Conservation (phyloP, 2,329 filamentous ascomycete species). For the Pseudocercospora fijiensis region DNA sequence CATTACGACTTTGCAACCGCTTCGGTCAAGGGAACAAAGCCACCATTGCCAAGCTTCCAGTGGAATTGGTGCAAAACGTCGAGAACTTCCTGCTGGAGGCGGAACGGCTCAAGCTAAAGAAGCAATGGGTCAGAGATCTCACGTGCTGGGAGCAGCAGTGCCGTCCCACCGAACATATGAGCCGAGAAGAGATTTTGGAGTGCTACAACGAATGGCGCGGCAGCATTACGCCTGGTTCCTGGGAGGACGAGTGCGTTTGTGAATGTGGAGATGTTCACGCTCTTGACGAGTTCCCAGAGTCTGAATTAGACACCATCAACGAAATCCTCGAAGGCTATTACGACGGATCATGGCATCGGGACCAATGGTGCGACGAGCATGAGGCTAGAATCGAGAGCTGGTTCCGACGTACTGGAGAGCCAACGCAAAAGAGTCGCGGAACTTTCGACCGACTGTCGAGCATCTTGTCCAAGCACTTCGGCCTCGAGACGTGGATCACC, state of each 20-base stretch:
- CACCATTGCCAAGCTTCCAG: conserved; percentile 24
- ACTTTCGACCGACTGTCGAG: neutral
- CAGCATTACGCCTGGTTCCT: no score
- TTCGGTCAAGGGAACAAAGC: conserved; percentile 17
- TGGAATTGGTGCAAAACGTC: conserved; percentile 21
- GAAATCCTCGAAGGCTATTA: no score
- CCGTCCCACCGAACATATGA: conserved; percentile 1
- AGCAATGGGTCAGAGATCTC: conserved; percentile 4
- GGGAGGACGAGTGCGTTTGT: no score
- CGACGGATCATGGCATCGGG: no score
- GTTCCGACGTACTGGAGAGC: neutral
- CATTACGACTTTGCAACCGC: conserved; percentile 26
- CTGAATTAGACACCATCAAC: no score
- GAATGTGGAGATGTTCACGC: no score
- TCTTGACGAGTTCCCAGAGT: no score
- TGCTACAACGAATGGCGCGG: neutral
- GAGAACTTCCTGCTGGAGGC: conserved; percentile 13
- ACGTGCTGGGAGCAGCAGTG: conserved; percentile 8
- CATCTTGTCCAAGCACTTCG: conserved; percentile 12
- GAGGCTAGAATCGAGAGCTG: neutral
- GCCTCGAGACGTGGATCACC: conserved; percentile 5
- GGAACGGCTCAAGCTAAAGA: neutral
- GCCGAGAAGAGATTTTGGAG: neutral
- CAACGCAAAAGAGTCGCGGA: neutral
- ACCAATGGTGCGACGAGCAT: neutral